Conservation (phyloP, 2,329 filamentous ascomycete species). For the Onygenales sp. region DNA sequence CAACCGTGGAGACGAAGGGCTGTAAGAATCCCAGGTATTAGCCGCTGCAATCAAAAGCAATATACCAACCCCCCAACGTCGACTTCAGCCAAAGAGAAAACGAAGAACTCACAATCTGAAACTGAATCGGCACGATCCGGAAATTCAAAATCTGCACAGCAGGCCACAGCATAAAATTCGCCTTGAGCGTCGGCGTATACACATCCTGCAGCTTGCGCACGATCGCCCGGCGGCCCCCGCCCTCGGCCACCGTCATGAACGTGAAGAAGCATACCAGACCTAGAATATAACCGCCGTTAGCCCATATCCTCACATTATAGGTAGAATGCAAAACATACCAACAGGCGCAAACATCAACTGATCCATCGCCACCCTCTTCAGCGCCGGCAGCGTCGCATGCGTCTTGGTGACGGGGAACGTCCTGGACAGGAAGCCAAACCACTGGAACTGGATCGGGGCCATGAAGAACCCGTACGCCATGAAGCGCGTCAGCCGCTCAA, state of each 20-base stretch:
- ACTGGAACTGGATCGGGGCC: conserved; percentile 90
- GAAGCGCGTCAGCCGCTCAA: conserved; percentile 86
- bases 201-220: conserved; percentile 82
- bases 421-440: conserved; percentile 78
- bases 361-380: conserved; percentile 87
- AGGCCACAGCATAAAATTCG: conserved; percentile 93
- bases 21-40: conserved; percentile 25
- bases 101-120: conserved; percentile 70
- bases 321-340: conserved; percentile 40
- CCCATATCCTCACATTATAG: background rate
- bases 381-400: conserved; percentile 61
- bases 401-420: conserved; percentile 78
- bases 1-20: conserved; percentile 87
- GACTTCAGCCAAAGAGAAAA: too few relatives aligned
- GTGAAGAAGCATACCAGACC: conserved; percentile 83
- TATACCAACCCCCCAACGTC: too few relatives aligned
- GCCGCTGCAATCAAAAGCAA: too few relatives aligned
- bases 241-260: conserved; percentile 92
- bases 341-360: conserved; percentile 89
- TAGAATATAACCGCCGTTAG: conserved; percentile 18
- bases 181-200: conserved; percentile 87
- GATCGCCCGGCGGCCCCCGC: conserved; percentile 72
- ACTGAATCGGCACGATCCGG: conserved; percentile 85
- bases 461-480: conserved; percentile 97
- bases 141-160: conserved; percentile 96